A percentile compares a stretch with the other conserved stretches of the same genome.
Evolutionary conservation across 2,329 filamentous ascomycete genomes (phyloP).

Genomic region (Fusarium compactum): DNA sequence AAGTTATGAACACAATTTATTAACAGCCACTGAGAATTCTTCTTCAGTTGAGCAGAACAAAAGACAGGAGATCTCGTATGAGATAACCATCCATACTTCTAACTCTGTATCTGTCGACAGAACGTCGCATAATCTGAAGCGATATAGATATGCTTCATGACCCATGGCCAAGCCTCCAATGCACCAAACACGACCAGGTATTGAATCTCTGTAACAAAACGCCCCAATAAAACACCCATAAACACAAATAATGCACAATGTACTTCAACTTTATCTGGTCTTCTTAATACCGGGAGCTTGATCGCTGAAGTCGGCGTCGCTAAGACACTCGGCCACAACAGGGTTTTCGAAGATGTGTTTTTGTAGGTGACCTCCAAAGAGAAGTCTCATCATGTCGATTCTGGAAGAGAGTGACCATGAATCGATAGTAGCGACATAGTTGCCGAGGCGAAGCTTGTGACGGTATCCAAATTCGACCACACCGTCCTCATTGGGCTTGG

Average conservation of each 20-base stretch:
- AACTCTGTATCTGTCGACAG: background rate
- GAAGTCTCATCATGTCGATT: constrained; percentile 60
- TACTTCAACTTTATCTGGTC: constrained; percentile 11
- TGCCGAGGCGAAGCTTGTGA: constrained; percentile 62
- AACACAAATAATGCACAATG: background rate
- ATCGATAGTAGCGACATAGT: constrained; percentile 60
- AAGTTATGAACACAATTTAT: constrained; percentile 1
- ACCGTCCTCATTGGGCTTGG: constrained; percentile 57
- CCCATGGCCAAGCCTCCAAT: background rate
- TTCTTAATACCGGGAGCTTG: constrained; percentile 38
- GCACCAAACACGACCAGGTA: constrained; percentile 12
- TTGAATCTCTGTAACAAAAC: constrained; percentile 28
- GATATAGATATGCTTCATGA: background rate
- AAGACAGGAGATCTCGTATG: background rate
- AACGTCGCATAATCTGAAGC: background rate
- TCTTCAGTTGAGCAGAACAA: background rate
- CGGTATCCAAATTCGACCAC: constrained; percentile 65
- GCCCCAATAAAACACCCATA: constrained; percentile 18
- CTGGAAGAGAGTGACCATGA: constrained; percentile 64
- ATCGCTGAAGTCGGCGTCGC: constrained; percentile 52
- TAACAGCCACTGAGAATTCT: background rate
- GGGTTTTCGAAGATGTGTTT: constrained; percentile 55
- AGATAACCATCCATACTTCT: background rate
- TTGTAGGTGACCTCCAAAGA: constrained; percentile 61
- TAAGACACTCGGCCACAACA: constrained; percentile 54